Percentiles rank a stretch among this genome's conserved stretches.
These are phyloP conservation scores for Austroboletus novae-zelandiae DNA, from an alignment of 1,284 basidiomycete species.

Conservation along the genomic window DNA sequence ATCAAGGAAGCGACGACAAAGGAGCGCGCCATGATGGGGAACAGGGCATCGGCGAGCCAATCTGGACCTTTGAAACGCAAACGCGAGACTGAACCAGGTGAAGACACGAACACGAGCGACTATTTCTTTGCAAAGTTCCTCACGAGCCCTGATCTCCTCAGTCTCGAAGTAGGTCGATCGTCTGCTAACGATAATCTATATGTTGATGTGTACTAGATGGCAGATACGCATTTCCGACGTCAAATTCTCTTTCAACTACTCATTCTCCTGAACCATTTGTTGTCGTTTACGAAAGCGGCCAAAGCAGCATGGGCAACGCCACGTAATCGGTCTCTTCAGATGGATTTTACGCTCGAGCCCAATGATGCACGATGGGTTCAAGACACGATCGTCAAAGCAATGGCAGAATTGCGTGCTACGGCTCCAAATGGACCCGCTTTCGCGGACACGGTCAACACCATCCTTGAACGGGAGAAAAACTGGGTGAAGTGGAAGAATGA, in stretches of 20 bases:
- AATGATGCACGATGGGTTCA: slow-evolving; percentile 72
- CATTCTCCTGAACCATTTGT: slow-evolving; percentile 78
- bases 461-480: slow-evolving; percentile 79
- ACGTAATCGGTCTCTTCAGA: slow-evolving; percentile 71
- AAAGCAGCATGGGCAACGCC: slow-evolving; percentile 61
- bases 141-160: slow-evolving; percentile 81
- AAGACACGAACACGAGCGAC: slow-evolving; percentile 51
- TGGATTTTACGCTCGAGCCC: slow-evolving; percentile 72
- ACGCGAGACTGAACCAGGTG: slow-evolving; percentile 52
- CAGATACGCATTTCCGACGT: slow-evolving; percentile 86
- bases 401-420: slow-evolving; percentile 72
- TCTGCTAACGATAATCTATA: background rate
- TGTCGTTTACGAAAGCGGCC: slow-evolving; percentile 69
- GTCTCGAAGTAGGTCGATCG: slow-evolving; percentile 66
- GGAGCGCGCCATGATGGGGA: slow-evolving; percentile 80
- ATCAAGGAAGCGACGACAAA: slow-evolving; percentile 83
- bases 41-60: slow-evolving; percentile 42
- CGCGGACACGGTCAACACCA: slow-evolving; percentile 64
- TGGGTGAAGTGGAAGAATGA: slow-evolving; percentile 88
- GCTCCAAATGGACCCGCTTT: slow-evolving; percentile 72
- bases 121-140: slow-evolving; percentile 93
- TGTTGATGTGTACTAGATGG: slow-evolving; percentile 51
- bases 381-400: slow-evolving; percentile 59
- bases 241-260: slow-evolving; percentile 87
- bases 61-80: slow-evolving; percentile 56